Evolutionary conservation across 2,329 filamentous ascomycete species (phyloP).

Genomic region (Calonectria crousiana): DNA sequence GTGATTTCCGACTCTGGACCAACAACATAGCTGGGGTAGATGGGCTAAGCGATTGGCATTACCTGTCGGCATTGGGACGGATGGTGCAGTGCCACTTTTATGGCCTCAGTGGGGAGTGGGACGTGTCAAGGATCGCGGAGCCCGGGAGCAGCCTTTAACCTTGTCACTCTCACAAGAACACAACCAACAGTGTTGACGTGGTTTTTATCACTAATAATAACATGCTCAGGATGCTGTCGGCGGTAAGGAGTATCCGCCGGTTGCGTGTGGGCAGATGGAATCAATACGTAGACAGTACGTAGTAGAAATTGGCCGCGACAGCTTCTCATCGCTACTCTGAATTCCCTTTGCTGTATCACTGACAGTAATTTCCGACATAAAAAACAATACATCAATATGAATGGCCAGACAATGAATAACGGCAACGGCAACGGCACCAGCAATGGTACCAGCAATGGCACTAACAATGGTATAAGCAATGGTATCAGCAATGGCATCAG

Average conservation of each 20-base stretch:
- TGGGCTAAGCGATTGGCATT: neutral
- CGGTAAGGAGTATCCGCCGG: neutral
- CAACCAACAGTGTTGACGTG: neutral
- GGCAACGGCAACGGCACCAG: neutral
- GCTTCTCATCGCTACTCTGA: neutral
- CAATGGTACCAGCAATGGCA: neutral
- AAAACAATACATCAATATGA: neutral
- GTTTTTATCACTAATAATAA: slow-evolving; percentile 4
- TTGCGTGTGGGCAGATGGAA: too few species aligned
- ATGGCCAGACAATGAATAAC: neutral
- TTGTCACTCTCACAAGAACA: neutral
- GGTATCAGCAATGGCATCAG: neutral
- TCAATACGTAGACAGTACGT: neutral
- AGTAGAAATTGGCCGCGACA: neutral
- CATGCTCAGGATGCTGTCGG: neutral
- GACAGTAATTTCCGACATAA: neutral
- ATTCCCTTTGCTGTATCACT: neutral
- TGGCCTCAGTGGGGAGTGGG: slow-evolving; percentile 2
- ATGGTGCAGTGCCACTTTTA: neutral
- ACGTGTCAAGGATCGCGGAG: neutral
- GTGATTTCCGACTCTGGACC: neutral
- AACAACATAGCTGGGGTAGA: neutral
- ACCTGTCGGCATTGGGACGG: neutral
- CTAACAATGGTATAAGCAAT: neutral
- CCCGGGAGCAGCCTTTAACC: neutral